Percentiles rank a stretch among this genome's conserved stretches.
Conservation (phyloP, 2,329 filamentous ascomycete species). For the Colletotrichum abscissum region DNA sequence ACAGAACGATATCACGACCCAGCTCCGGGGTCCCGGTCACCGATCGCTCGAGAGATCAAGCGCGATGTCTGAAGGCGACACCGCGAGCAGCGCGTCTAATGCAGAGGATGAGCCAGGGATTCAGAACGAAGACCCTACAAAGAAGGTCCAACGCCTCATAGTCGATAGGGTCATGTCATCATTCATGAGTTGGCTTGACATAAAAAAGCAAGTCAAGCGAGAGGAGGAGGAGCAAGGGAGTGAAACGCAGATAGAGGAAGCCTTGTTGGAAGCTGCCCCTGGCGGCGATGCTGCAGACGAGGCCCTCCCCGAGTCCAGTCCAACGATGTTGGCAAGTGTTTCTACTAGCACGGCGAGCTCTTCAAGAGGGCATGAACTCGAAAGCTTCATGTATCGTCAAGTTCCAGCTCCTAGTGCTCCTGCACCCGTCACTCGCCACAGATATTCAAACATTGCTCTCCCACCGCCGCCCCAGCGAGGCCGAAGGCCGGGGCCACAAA, state of each 20-base stretch:
- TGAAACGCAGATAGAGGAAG: not conserved
- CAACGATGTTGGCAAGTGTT: not conserved
- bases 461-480: not conserved
- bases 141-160: constrained; percentile 3
- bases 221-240: not conserved
- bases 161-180: constrained; percentile 25
- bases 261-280: not conserved
- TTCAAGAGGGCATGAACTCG: not conserved
- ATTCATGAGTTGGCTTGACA: constrained; percentile 29
- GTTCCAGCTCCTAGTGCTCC: too few relatives aligned
- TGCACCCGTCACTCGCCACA: not conserved
- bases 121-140: not conserved
- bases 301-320: fast-evolving
- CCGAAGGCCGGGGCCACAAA: too few relatives aligned
- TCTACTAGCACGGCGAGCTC: not conserved
- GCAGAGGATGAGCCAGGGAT: not conserved
- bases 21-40: too few relatives aligned
- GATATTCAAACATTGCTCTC: not conserved
- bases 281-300: not conserved
- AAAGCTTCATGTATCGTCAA: not conserved
- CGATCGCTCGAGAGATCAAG: not conserved
- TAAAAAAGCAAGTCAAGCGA: constrained; percentile 1
- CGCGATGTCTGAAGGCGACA: not conserved
- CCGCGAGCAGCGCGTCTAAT: not conserved
- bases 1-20: not conserved